Conservation (phyloP, 371 early-diverging fungal genomes). For the Dipsacomyces acuminosporus region DNA sequence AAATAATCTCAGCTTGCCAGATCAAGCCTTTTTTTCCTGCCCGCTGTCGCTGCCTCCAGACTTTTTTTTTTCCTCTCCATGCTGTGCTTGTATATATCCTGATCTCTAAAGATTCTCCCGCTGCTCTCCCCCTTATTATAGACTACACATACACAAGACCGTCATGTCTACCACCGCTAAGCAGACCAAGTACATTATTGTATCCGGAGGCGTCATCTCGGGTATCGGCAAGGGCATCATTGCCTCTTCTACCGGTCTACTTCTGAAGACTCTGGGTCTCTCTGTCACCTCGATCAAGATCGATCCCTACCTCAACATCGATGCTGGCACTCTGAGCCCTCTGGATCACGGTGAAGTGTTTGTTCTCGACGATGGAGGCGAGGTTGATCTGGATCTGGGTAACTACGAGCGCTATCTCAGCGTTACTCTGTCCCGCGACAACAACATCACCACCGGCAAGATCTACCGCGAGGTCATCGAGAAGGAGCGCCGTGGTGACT, state of each 20-base stretch:
- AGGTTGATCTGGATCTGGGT: conserved; percentile 99
- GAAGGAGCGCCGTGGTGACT: conserved; percentile 91
- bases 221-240: conserved; percentile 99
- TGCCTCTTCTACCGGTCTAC: conserved; percentile 94
- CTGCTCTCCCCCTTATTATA: background rate
- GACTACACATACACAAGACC: conserved; percentile 1
- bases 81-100: background rate
- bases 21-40: too few species aligned
- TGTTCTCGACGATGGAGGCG: conserved; percentile 99
- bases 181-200: conserved; percentile 91
- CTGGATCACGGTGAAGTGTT: conserved; percentile 99
- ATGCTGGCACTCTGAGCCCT: conserved; percentile 97
- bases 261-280: conserved; percentile 93
- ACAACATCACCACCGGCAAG: conserved; percentile 99
- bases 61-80: conserved; percentile 1
- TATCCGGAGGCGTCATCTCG: conserved; percentile 98
- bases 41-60: background rate
- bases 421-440: conserved; percentile 87
- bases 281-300: conserved; percentile 99
- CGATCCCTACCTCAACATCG: conserved; percentile 99
- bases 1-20: too few species aligned
- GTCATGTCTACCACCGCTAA: conserved; percentile 25
- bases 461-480: conserved; percentile 96
- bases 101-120: background rate
- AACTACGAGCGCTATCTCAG: conserved; percentile 99